Base-by-base conservation (phyloP, 2,329 filamentous ascomycete genomes). In the Ophiostoma perfectum region DNA sequence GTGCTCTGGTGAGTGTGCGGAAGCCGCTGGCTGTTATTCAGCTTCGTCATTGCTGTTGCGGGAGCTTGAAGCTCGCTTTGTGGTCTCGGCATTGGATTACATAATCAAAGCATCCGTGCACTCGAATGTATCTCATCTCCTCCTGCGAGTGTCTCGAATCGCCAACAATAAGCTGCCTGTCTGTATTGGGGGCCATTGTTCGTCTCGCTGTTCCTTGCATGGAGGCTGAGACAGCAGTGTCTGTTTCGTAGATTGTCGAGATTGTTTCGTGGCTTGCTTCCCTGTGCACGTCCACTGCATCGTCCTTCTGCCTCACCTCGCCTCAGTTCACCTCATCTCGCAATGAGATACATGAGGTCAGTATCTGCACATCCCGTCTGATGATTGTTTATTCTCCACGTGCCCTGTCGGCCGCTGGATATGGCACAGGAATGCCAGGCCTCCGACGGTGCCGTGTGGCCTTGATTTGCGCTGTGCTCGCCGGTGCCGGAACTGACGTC, bases 241-340 rank as follows among this genome's bases (percentile, higher is more conserved):
- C n/a, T 11, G 47, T 52, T 52, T 52, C 47, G 49, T 3, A 8
- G 4, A 11, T 55, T 55, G 49, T 27, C 27, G 4, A 8, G 4
- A 11, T 55, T 55, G 49, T 9, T 55, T 27, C 18, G 49, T 27
- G 49, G 49, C 49, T 55, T 55, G 49, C 49, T 55, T 14, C 8
- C 27, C n/a, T 27, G 49, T 55, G 49, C 49, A 55, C 49, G 49
- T 55, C 18, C 49, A 9, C n/a, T 55, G 49, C 49, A 55, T 55
- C n/a, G 27, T 55, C n/a, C 49, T 11, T 5, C 9, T 55, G 16
- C 49, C 4, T 55, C 5, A 11, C 18, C 8, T 55, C 14, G 11
- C 27, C 27, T 27, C 27, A 27, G 27, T 27, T 27, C 27, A 27
- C 27, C 27, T 27, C 27, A 27, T 27, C 27, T 27, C 27, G 27